A percentile compares a stretch with the other conserved stretches of the same genome.
Evolutionary conservation across 176 grass and related monocot species (phyloP).

Genomic region (Eremochloa ophiuroides): DNA sequence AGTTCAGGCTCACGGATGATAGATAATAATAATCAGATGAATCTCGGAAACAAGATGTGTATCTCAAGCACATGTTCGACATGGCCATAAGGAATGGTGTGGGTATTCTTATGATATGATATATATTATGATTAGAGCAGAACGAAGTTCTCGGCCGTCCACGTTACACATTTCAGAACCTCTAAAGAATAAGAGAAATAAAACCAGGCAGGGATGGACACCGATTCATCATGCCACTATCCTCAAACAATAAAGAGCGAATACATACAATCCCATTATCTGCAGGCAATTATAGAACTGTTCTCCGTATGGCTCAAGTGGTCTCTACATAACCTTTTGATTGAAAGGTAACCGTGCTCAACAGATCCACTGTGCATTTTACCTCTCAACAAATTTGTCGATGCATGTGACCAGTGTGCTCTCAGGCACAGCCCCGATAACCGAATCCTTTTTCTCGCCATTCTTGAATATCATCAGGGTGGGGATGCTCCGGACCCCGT

Average conservation of each 20-base stretch:
- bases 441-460: constrained; percentile 67
- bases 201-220: neutral
- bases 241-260: neutral
- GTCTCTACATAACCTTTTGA: neutral
- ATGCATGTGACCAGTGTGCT: constrained; percentile 54
- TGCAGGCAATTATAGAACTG: neutral
- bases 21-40: neutral
- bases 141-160: neutral
- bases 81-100: neutral
- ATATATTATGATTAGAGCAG: too few species aligned
- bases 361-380: constrained; percentile 10
- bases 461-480: constrained; percentile 81
- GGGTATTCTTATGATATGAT: neutral
- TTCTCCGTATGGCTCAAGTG: neutral
- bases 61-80: neutral
- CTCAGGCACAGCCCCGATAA: constrained; percentile 83
- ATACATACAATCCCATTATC: neutral
- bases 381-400: constrained; percentile 44
- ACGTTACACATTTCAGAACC: constrained; percentile 19
- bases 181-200: neutral
- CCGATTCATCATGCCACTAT: neutral
- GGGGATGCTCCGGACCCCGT: constrained; percentile 76
- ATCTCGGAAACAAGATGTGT: neutral
- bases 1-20: neutral
- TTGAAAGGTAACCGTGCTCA: neutral